phyloP scores from a whole-genome alignment of 805 yeast genomes.

The Candida arabinofermentans region DNA sequence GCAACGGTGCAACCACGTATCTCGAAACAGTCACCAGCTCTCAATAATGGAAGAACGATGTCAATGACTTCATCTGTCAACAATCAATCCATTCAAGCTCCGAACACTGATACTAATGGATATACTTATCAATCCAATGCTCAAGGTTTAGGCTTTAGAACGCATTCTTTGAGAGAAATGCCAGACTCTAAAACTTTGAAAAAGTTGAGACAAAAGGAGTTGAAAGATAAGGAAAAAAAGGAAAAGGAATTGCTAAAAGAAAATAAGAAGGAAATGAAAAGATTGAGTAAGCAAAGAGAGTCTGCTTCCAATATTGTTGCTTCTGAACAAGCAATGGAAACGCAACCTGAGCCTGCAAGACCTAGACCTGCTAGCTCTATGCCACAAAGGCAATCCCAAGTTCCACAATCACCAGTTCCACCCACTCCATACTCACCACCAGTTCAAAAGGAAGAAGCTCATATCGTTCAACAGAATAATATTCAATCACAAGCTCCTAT shows the following conservation, averaged over 20 bases:
- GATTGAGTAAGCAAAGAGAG: conserved; percentile 23
- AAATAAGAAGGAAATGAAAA: conserved; percentile 20
- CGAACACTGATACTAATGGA: background rate
- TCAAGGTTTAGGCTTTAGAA: conserved; percentile 25
- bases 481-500: too few species aligned
- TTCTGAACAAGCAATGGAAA: background rate
- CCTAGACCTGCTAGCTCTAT: background rate
- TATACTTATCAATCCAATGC: conserved; percentile 25
- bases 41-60: conserved; percentile 5
- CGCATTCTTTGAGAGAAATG: conserved; percentile 27
- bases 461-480: too few species aligned
- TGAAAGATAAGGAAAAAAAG: conserved; percentile 18
- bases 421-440: conserved; percentile 1
- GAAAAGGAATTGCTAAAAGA: conserved; percentile 21
- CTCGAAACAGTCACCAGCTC: background rate
- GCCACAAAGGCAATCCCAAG: background rate
- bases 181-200: conserved; percentile 13
- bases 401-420: conserved; percentile 1
- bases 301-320: conserved; percentile 18
- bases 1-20: background rate
- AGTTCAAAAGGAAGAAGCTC: too few species aligned
- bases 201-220: conserved; percentile 12
- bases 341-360: background rate
- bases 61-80: conserved; percentile 8
- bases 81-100: background rate